Percentiles rank a stretch among this genome's conserved stretches.
phyloP scores from a whole-genome alignment of 1,139 yeast genomes.

The Pichia sp. region DNA sequence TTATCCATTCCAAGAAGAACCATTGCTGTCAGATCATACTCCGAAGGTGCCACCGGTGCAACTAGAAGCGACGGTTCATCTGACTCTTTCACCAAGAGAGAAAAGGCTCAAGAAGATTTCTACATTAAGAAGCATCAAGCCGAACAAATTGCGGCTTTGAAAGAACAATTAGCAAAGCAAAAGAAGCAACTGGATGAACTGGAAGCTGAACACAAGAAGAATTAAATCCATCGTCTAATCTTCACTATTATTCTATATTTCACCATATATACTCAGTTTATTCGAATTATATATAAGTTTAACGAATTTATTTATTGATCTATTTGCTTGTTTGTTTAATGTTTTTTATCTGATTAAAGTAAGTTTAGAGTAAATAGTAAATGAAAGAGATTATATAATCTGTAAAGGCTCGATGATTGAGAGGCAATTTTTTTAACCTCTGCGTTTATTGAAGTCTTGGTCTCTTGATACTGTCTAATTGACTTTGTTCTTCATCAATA shows the following conservation, averaged over 20 bases:
- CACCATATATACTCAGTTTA: too few relatives aligned
- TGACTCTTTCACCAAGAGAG: slow-evolving; percentile 57
- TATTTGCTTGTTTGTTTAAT: too few relatives aligned
- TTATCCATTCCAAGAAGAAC: slow-evolving; percentile 26
- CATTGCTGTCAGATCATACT: slow-evolving; percentile 34
- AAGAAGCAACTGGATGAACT: slow-evolving; percentile 33
- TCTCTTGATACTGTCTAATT: slow-evolving; percentile 24
- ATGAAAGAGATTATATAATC: neutral
- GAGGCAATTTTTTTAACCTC: neutral
- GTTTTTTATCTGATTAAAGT: too few relatives aligned
- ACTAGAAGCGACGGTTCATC: slow-evolving; percentile 40
- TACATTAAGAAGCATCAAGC: slow-evolving; percentile 55
- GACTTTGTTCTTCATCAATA: slow-evolving; percentile 16
- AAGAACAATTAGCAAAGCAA: slow-evolving; percentile 43
- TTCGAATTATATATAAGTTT: too few relatives aligned
- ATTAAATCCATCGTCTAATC: too few relatives aligned
- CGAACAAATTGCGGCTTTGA: slow-evolving; percentile 49
- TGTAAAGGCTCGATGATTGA: neutral
- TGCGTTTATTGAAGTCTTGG: slow-evolving; percentile 19
- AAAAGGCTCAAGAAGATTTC: slow-evolving; percentile 61
- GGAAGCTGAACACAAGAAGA: slow-evolving; percentile 17
- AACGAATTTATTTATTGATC: neutral
- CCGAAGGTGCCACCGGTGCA: slow-evolving; percentile 49
- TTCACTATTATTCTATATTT: neutral
- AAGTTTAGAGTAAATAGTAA: too few relatives aligned